Conservation (phyloP, 78 protist genomes). For the Tieghemostelium lacteum region DNA sequence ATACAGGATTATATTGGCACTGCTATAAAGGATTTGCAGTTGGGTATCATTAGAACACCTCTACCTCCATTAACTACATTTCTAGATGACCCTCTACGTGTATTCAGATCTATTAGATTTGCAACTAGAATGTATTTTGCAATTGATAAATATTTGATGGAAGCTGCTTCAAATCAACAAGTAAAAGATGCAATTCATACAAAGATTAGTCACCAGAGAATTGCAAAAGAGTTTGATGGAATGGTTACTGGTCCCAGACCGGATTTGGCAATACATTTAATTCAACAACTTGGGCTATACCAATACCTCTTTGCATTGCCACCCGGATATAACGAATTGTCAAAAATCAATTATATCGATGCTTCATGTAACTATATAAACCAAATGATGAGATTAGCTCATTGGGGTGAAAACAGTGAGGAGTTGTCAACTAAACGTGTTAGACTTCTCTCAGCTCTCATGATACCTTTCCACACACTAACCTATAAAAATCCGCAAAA, state of each 20-base stretch:
- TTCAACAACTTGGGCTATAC: conserved; percentile 32
- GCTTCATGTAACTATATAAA: background rate
- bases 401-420: background rate
- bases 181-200: conserved; percentile 73
- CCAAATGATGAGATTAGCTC: background rate
- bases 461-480: background rate
- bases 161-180: conserved; percentile 12
- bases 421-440: conserved; percentile 21
- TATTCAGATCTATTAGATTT: conserved; percentile 93
- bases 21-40: conserved; percentile 88
- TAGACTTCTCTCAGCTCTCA: conserved; percentile 7
- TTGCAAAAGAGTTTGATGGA: conserved; percentile 83
- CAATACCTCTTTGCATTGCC: conserved; percentile 65
- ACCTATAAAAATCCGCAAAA: conserved; percentile 3
- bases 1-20: conserved; percentile 89
- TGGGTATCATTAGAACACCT: conserved; percentile 91
- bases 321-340: background rate
- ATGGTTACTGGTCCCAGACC: conserved; percentile 79
- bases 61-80: conserved; percentile 91
- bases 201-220: conserved; percentile 87
- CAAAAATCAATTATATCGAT: background rate
- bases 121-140: conserved; percentile 86
- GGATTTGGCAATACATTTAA: conserved; percentile 25
- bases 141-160: conserved; percentile 54
- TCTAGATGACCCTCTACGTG: conserved; percentile 97